Percentiles rank a stretch among this genome's conserved stretches.
These are phyloP conservation scores for Lyophyllum decastes DNA, from an alignment of 768 basidiomycete genomes.

Conservation along the genomic window DNA sequence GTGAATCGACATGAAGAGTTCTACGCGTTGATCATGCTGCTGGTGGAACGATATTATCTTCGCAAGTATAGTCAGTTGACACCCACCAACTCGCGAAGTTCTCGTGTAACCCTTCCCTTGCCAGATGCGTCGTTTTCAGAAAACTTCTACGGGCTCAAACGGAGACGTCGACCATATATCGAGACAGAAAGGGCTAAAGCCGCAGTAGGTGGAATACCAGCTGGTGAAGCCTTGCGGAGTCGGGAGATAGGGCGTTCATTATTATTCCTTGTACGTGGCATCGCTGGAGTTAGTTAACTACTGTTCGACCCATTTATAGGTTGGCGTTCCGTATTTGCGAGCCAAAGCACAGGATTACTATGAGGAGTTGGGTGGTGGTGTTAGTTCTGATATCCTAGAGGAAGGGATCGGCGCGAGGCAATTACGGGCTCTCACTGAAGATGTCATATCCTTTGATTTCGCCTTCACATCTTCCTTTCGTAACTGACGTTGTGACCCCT, in stretches of 20 bases:
- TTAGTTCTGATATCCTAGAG: conserved; percentile 64
- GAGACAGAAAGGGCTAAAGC: conserved; percentile 65
- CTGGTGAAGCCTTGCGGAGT: conserved; percentile 64
- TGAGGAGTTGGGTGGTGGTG: conserved; percentile 85
- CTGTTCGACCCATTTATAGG: conserved; percentile 38
- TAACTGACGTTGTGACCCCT: conserved; percentile 4
- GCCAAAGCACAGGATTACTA: conserved; percentile 90
- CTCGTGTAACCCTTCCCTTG: not conserved
- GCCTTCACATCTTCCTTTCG: conserved; percentile 3
- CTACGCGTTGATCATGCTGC: conserved; percentile 84
- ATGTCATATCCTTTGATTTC: conserved; percentile 37
- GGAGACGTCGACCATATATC: conserved; percentile 71
- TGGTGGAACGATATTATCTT: conserved; percentile 91
- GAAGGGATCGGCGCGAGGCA: conserved; percentile 49
- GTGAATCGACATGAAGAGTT: conserved; percentile 97
- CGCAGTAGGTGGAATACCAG: conserved; percentile 66
- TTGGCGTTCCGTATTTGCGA: conserved; percentile 86
- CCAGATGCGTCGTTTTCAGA: conserved; percentile 93
- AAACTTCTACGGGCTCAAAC: conserved; percentile 92
- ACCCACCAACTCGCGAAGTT: not conserved
- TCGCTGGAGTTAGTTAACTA: not conserved
- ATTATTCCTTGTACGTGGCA: conserved; percentile 69
- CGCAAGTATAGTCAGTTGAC: conserved; percentile 72
- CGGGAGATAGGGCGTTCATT: conserved; percentile 78
- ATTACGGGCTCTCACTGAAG: conserved; percentile 48